phyloP scores from a whole-genome alignment of 2,329 filamentous ascomycete genomes.

The Lomentospora prolificans region DNA sequence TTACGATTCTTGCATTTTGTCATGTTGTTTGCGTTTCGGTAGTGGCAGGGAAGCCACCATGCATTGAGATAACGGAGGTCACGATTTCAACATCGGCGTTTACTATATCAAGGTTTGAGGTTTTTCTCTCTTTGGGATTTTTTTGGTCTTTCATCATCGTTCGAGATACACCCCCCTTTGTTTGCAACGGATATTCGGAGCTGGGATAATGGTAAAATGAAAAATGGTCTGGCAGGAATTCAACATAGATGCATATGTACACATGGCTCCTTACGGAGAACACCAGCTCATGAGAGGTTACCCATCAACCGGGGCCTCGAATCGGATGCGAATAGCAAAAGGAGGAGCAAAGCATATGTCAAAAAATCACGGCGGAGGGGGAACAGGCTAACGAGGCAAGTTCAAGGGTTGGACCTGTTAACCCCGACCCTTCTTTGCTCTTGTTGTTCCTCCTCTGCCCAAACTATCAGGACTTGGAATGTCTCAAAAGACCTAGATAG shows the following conservation, averaged over 20 bases:
- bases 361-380: too few species aligned
- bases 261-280: conserved; percentile 8
- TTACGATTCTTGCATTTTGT: conserved; percentile 16
- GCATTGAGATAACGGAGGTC: conserved; percentile 20
- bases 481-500: background rate
- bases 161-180: conserved; percentile 9
- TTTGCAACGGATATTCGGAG: conserved; percentile 11
- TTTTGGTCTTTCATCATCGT: conserved; percentile 11
- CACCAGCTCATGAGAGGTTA: conserved; percentile 13
- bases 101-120: conserved; percentile 12
- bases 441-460: background rate
- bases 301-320: conserved; percentile 15
- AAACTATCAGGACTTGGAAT: background rate
- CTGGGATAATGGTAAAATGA: conserved; percentile 13
- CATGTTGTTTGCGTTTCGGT: conserved; percentile 15
- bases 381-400: too few species aligned
- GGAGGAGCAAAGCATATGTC: conserved; percentile 6
- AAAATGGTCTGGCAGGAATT: conserved; percentile 13
- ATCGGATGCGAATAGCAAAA: conserved; percentile 3
- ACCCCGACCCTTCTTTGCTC: background rate
- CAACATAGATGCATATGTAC: conserved; percentile 13
- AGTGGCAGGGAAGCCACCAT: conserved; percentile 7
- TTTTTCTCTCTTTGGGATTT: conserved; percentile 10
- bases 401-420: too few species aligned
- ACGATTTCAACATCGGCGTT: conserved; percentile 54